Conservation (phyloP, 2,329 filamentous ascomycete genomes). For the Xylariaceae sp. region DNA sequence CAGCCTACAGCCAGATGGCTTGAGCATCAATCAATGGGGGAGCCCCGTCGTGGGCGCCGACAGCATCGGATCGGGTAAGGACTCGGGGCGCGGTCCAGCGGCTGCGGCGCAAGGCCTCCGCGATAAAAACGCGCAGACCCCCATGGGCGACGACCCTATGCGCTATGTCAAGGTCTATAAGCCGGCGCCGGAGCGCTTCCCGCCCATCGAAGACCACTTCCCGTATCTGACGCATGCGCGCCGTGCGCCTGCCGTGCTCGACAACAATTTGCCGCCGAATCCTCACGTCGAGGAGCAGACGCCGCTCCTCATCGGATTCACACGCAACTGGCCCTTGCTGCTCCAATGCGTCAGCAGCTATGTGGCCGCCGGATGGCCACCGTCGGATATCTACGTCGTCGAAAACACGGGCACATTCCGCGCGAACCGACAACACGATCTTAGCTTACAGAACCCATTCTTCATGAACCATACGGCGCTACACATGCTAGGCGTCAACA, state of each 20-base stretch:
- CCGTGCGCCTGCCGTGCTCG: constrained; percentile 23
- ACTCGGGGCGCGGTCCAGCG: constrained; percentile 7
- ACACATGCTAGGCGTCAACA: constrained; percentile 42
- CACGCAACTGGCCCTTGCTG: constrained; percentile 47
- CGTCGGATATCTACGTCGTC: constrained; percentile 47
- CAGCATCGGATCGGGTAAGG: background rate
- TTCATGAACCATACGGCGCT: constrained; percentile 49
- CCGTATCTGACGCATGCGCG: constrained; percentile 29
- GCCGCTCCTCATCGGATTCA: constrained; percentile 47
- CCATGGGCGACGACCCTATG: constrained; percentile 8
- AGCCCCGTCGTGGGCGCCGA: constrained; percentile 5
- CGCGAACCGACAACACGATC: constrained; percentile 37
- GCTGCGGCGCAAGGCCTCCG: constrained; percentile 13
- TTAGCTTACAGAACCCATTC: constrained; percentile 49
- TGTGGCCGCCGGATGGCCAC: constrained; percentile 51
- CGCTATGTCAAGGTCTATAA: constrained; percentile 29
- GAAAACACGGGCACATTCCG: constrained; percentile 52
- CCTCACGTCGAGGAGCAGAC: constrained; percentile 32
- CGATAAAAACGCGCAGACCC: constrained; percentile 17
- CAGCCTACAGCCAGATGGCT: constrained; percentile 1
- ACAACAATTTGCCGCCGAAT: constrained; percentile 29
- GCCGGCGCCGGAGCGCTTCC: constrained; percentile 19
- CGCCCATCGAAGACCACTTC: constrained; percentile 34
- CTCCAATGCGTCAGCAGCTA: constrained; percentile 50
- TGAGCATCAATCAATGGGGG: constrained; percentile 2